These are phyloP conservation scores for Immersiporthe knoxdaviesiana DNA, from an alignment of 2,329 filamentous ascomycete species.

Conservation along the genomic window DNA sequence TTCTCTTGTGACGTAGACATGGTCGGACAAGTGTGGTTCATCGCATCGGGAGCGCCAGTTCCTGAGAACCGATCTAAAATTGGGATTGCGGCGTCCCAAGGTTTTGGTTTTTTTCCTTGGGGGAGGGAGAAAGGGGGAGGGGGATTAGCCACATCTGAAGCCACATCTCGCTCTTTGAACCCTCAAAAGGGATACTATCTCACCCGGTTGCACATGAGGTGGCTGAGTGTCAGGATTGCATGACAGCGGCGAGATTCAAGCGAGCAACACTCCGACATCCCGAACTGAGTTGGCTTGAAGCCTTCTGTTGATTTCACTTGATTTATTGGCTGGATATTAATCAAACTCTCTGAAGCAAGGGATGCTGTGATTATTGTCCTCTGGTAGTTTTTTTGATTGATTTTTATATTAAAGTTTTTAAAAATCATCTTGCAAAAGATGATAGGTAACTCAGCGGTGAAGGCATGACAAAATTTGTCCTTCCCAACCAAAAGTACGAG, in stretches of 20 bases:
- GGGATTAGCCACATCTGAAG: constrained; percentile 41
- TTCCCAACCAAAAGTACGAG: not conserved
- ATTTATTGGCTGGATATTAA: constrained; percentile 30
- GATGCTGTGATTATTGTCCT: not conserved
- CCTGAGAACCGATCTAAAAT: not conserved
- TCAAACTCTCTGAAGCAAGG: constrained; percentile 27
- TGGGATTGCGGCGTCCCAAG: constrained; percentile 35
- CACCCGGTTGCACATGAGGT: constrained; percentile 37
- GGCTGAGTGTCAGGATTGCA: constrained; percentile 32
- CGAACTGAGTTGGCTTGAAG: constrained; percentile 34
- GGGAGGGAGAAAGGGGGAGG: no score
- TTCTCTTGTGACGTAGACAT: constrained; percentile 6
- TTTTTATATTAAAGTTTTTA: not conserved
- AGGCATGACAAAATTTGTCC: not conserved
- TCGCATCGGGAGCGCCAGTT: not conserved
- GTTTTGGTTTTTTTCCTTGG: no score
- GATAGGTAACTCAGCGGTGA: not conserved
- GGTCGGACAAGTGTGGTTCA: not conserved
- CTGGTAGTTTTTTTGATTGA: not conserved
- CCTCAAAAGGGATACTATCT: constrained; percentile 29
- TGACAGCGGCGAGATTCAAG: constrained; percentile 34
- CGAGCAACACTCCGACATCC: constrained; percentile 32
- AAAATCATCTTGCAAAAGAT: not conserved
- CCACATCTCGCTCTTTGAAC: constrained; percentile 30
- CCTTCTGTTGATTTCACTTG: constrained; percentile 25